Percentiles rank a stretch among this genome's conserved stretches.
Conservation (phyloP, 768 basidiomycete genomes). For the Amanita rimosa region DNA sequence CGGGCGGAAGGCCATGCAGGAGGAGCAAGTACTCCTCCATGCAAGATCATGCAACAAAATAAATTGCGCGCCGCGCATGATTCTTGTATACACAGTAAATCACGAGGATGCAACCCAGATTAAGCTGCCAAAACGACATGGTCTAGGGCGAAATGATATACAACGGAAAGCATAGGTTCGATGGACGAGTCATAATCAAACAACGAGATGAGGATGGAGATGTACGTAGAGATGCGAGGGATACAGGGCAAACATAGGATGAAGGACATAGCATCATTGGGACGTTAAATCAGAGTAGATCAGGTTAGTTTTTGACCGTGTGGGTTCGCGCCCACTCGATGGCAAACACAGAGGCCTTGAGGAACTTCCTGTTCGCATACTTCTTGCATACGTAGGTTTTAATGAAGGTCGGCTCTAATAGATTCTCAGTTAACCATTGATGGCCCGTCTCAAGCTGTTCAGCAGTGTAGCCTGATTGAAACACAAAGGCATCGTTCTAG, state of each 20-base stretch:
- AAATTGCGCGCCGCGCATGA: no score
- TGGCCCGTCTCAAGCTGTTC: conserved; percentile 79
- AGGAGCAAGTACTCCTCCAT: no score
- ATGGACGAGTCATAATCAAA: conserved; percentile 12
- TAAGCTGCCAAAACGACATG: conserved; percentile 11
- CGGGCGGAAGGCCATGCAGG: no score
- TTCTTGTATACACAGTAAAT: conserved; percentile 4
- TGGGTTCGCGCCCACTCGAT: conserved; percentile 57
- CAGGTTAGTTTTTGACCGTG: not conserved
- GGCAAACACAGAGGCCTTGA: conserved; percentile 78
- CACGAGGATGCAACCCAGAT: conserved; percentile 10
- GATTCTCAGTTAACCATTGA: conserved; percentile 70
- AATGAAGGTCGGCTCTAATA: conserved; percentile 72
- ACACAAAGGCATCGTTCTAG: conserved; percentile 86
- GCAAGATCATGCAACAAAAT: no score
- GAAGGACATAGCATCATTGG: not conserved
- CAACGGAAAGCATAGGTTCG: conserved; percentile 6
- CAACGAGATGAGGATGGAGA: conserved; percentile 11
- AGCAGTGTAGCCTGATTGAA: conserved; percentile 86
- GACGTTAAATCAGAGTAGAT: not conserved
- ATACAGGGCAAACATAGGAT: conserved; percentile 11
- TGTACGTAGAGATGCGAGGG: conserved; percentile 11
- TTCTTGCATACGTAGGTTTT: conserved; percentile 88
- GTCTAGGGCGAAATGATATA: conserved; percentile 9
- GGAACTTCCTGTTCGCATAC: conserved; percentile 96